Conservation (phyloP, 345 rosid genomes). For the Hypericum perforatum region DNA sequence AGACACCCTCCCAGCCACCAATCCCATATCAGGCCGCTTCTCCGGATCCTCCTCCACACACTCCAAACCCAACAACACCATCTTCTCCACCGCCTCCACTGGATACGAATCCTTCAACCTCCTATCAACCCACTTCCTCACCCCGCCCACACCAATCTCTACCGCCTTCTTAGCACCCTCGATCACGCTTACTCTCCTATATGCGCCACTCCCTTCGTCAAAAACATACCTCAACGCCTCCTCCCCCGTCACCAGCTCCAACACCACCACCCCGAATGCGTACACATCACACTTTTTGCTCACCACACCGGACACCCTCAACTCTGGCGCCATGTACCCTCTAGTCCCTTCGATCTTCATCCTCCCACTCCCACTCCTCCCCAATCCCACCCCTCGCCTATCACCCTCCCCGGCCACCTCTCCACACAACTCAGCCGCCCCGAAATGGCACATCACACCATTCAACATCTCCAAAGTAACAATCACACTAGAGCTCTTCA, state of each 20-base stretch:
- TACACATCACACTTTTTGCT: conserved; percentile 23
- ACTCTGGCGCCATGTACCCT: conserved; percentile 50
- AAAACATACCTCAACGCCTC: conserved; percentile 21
- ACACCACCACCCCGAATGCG: conserved; percentile 25
- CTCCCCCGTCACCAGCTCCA: conserved; percentile 23
- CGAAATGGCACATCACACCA: conserved; percentile 25
- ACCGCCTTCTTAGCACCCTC: conserved; percentile 17
- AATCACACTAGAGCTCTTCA: conserved; percentile 16
- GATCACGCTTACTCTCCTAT: conserved; percentile 17
- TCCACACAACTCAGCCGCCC: conserved; percentile 24
- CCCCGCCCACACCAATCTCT: conserved; percentile 7
- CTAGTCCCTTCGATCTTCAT: conserved; percentile 38
- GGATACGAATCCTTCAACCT: conserved; percentile 26
- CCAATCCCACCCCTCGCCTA: neutral
- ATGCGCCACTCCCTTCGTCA: conserved; percentile 13
- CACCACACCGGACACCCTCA: conserved; percentile 19
- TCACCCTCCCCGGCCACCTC: conserved; percentile 5
- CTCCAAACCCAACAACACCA: conserved; percentile 15
- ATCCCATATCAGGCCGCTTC: conserved; percentile 23
- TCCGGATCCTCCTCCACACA: conserved; percentile 21
- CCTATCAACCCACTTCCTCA: conserved; percentile 24
- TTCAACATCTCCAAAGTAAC: conserved; percentile 12
- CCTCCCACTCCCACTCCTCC: conserved; percentile 7
- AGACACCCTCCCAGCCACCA: conserved; percentile 19
- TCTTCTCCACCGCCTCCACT: conserved; percentile 22